phyloP scores from a whole-genome alignment of 768 basidiomycete species.

The Porphyrellus cyaneotinctus region DNA sequence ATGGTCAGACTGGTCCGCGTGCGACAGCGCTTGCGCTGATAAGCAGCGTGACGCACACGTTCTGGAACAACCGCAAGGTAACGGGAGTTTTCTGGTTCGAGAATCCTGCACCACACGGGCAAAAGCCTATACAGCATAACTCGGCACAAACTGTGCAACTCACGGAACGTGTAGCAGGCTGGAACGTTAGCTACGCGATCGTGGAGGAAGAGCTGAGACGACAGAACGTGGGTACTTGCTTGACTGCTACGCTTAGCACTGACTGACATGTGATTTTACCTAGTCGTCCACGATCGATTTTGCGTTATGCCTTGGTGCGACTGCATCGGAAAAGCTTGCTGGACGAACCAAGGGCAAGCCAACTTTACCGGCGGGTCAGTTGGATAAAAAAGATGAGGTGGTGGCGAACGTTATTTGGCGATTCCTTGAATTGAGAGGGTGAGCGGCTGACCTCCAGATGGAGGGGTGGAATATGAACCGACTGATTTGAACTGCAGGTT shows the following conservation, averaged over 20 bases:
- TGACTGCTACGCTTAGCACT: slow-evolving; percentile 21
- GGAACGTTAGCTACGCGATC: slow-evolving; percentile 81
- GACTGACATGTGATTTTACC: slow-evolving; percentile 20
- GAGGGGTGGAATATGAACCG: slow-evolving; percentile 1
- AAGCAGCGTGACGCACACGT: slow-evolving; percentile 70
- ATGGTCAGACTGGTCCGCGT: slow-evolving; percentile 89
- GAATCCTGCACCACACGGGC: slow-evolving; percentile 41
- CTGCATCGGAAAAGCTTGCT: slow-evolving; percentile 75
- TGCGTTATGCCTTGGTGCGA: slow-evolving; percentile 89
- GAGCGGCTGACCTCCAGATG: slow-evolving; percentile 17
- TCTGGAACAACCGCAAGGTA: slow-evolving; percentile 80
- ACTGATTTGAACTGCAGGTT: slow-evolving; percentile 51
- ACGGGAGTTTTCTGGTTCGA: slow-evolving; percentile 76
- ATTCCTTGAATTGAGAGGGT: slow-evolving; percentile 95
- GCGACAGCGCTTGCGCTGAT: slow-evolving; percentile 88
- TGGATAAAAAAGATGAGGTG: slow-evolving; percentile 98
- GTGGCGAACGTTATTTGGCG: slow-evolving; percentile 99
- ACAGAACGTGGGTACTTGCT: slow-evolving; percentile 75
- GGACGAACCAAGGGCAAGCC: slow-evolving; percentile 71
- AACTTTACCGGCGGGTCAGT: slow-evolving; percentile 38
- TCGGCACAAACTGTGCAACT: slow-evolving; percentile 78
- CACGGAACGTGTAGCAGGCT: slow-evolving; percentile 81
- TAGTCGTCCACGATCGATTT: slow-evolving; percentile 98
- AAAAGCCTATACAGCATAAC: slow-evolving; percentile 66
- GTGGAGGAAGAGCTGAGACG: slow-evolving; percentile 94